Evolutionary conservation across 768 basidiomycete species (phyloP).

Genomic region (Pleurotus citrinopileatus): DNA sequence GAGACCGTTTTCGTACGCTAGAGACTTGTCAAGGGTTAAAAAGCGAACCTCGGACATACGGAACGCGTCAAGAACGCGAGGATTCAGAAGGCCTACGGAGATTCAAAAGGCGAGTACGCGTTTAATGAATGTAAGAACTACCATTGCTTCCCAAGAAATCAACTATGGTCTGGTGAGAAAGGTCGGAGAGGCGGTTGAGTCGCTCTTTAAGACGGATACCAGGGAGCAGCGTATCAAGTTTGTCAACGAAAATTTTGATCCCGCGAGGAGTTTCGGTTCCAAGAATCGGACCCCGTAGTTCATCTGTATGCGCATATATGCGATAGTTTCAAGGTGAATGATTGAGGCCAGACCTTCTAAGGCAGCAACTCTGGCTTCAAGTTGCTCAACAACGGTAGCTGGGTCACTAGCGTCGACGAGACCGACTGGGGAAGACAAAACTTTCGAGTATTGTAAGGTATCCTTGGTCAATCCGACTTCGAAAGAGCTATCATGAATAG

Average conservation of each 20-base stretch:
- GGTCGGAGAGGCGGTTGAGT: constrained; percentile 24
- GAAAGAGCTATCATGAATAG: constrained; percentile 42
- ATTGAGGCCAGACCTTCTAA: constrained; percentile 29
- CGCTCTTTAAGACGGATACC: constrained; percentile 46
- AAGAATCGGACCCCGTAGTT: constrained; percentile 37
- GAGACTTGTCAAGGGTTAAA: constrained; percentile 44
- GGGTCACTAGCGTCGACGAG: neutral
- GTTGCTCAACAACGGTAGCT: constrained; percentile 3
- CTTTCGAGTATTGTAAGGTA: constrained; percentile 22
- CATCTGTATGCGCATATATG: constrained; percentile 27
- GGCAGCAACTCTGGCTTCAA: constrained; percentile 19
- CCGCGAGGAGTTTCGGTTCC: constrained; percentile 39
- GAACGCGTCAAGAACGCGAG: constrained; percentile 41
- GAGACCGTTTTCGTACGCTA: constrained; percentile 45
- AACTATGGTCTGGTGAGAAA: constrained; percentile 42
- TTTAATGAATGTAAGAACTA: constrained; percentile 15
- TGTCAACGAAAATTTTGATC: constrained; percentile 31
- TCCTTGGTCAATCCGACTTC: constrained; percentile 38
- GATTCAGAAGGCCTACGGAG: constrained; percentile 43
- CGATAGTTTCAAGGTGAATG: neutral
- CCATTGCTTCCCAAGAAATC: constrained; percentile 36
- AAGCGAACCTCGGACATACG: constrained; percentile 40
- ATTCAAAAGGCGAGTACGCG: neutral
- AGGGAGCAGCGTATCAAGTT: constrained; percentile 41
- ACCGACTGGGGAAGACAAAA: constrained; percentile 10